Conservation (phyloP, 192 early-diverging fungal species). For the Linnemannia zychae region DNA sequence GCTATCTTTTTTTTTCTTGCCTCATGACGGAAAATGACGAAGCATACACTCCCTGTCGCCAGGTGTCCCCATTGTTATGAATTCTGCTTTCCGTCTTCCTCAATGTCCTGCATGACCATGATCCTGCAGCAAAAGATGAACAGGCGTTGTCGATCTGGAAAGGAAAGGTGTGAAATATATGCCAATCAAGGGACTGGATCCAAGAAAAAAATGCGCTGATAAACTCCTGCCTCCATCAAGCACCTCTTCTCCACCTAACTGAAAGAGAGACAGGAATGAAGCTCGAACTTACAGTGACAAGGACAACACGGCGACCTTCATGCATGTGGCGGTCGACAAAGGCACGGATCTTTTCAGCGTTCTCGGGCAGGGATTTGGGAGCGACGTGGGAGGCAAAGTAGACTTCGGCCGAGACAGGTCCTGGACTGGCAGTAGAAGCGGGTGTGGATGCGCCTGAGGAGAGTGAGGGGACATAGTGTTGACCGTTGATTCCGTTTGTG, state of each 20-base stretch:
- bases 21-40: slow-evolving; percentile 27
- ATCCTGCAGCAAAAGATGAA: background rate
- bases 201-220: background rate
- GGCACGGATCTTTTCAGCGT: slow-evolving; percentile 66
- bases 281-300: slow-evolving; percentile 77
- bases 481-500: background rate
- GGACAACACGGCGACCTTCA: slow-evolving; percentile 77
- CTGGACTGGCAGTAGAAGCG: slow-evolving; percentile 36
- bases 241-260: background rate
- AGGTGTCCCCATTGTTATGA: background rate
- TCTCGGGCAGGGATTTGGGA: slow-evolving; percentile 72
- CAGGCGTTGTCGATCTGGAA: background rate
- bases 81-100: background rate
- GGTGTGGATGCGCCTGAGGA: slow-evolving; percentile 37
- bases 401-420: slow-evolving; percentile 65
- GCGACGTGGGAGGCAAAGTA: slow-evolving; percentile 82
- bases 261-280: background rate
- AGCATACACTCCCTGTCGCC: background rate
- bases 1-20: too few species aligned
- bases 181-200: too few species aligned
- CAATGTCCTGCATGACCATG: background rate
- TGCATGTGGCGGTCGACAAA: slow-evolving; percentile 71
- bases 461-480: slow-evolving; percentile 7
- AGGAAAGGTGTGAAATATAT: slow-evolving; percentile 1
- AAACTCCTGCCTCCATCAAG: background rate